phyloP scores from a whole-genome alignment of 2,329 filamentous ascomycete species.

The Verticillium albo-atrum region DNA sequence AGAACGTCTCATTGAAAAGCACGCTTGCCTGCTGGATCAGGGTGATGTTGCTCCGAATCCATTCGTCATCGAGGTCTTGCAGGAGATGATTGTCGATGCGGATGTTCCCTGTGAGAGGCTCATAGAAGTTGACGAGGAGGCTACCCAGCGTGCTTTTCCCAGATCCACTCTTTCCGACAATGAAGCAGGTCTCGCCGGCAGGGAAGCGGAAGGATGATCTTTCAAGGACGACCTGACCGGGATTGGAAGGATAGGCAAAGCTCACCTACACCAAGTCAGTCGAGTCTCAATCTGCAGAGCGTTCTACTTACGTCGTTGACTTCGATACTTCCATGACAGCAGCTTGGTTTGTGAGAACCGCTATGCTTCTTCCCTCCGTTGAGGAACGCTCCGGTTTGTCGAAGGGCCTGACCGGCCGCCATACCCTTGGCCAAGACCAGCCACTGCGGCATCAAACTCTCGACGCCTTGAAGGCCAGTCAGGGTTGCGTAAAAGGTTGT shows the following conservation, averaged over 20 bases:
- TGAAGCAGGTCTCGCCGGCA: conserved; percentile 68
- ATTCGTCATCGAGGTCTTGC: conserved; percentile 57
- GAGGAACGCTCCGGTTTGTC: conserved; percentile 9
- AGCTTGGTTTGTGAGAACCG: conserved; percentile 25
- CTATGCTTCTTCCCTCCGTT: conserved; percentile 17
- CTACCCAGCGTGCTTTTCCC: conserved; percentile 88
- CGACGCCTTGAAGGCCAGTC: conserved; percentile 69
- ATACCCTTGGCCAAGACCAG: conserved; percentile 76
- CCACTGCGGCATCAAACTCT: conserved; percentile 71
- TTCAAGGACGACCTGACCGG: conserved; percentile 53
- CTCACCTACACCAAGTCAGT: conserved; percentile 52
- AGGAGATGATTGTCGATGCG: conserved; percentile 63
- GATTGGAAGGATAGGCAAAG: conserved; percentile 76
- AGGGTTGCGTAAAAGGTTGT: conserved; percentile 84
- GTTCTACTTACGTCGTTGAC: conserved; percentile 56
- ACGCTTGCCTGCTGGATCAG: conserved; percentile 78
- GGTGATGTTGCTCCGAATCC: conserved; percentile 74
- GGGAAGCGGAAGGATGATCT: conserved; percentile 65
- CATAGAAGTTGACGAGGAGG: conserved; percentile 74
- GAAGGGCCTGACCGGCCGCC: conserved; percentile 62
- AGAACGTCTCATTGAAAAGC: conserved; percentile 77
- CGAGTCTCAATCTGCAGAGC: neutral
- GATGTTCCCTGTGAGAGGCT: conserved; percentile 60
- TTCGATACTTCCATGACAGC: conserved; percentile 63
- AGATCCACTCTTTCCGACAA: conserved; percentile 83